phyloP scores from a whole-genome alignment of 148 eudicot genomes.

The Rhododendron ferrugineum region DNA sequence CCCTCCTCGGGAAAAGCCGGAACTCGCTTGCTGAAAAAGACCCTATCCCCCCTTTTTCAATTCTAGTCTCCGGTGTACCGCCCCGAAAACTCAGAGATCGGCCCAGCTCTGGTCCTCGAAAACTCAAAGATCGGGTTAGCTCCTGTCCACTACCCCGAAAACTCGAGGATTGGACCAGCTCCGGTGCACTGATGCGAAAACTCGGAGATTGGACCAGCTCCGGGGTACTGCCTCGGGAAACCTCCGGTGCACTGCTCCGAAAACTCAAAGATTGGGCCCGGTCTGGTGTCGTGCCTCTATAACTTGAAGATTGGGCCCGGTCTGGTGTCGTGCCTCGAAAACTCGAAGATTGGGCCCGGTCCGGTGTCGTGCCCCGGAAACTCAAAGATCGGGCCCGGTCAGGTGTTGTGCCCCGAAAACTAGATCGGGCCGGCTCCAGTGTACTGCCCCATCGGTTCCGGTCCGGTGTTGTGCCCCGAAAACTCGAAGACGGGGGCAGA shows the following conservation, averaged over 20 bases:
- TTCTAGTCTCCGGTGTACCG: neutral
- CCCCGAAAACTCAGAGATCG: neutral
- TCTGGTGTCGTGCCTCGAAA: neutral
- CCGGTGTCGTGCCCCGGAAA: neutral
- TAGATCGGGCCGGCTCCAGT: neutral
- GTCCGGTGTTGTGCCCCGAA: neutral
- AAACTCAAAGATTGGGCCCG: neutral
- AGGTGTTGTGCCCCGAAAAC: neutral
- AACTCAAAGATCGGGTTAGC: neutral
- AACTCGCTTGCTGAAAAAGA: neutral
- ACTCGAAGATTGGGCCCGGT: neutral
- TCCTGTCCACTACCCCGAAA: neutral
- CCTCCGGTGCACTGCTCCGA: neutral
- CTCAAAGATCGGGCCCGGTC: neutral
- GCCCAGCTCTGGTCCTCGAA: neutral
- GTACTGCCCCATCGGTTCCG: neutral
- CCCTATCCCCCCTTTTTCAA: neutral
- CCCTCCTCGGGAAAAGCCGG: neutral
- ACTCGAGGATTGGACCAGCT: neutral
- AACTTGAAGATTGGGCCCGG: neutral
- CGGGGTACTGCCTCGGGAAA: neutral
- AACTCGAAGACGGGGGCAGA: neutral
- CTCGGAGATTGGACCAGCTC: neutral
- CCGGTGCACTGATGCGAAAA: neutral
- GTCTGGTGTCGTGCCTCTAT: neutral